A percentile compares a stretch with the other conserved stretches of the same genome.
Conservation (phyloP, 345 rosid genomes). For the Euphorbia lathyris region DNA sequence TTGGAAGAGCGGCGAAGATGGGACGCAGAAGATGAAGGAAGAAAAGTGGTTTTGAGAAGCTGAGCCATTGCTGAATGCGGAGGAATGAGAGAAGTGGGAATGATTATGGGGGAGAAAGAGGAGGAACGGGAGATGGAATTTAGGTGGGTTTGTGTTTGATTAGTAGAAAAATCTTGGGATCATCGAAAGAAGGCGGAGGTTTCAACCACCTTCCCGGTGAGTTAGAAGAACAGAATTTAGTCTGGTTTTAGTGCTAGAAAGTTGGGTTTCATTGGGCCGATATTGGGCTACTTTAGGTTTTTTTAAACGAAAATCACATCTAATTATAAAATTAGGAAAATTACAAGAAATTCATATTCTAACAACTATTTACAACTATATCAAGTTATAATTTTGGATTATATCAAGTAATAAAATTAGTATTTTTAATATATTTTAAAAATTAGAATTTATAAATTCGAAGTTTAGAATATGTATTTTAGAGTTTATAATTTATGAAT, state of each 20-base stretch:
- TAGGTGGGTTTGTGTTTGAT: not conserved
- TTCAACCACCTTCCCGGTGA: slow-evolving; percentile 54
- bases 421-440: too few relatives aligned
- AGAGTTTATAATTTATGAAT: too few relatives aligned
- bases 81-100: not conserved
- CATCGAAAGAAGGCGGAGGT: slow-evolving; percentile 68
- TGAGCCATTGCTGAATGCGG: not conserved
- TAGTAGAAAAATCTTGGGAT: slow-evolving; percentile 33
- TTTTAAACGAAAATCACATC: too few relatives aligned
- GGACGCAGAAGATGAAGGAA: slow-evolving; percentile 13
- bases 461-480: too few relatives aligned
- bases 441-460: too few relatives aligned
- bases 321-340: too few relatives aligned
- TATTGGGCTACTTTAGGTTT: too few relatives aligned
- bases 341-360: too few relatives aligned
- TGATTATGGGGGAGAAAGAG: not conserved
- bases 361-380: too few relatives aligned
- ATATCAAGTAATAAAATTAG: too few relatives aligned
- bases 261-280: not conserved
- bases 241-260: not conserved
- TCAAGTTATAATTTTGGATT: too few relatives aligned
- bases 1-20: slow-evolving; percentile 24
- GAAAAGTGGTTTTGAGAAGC: not conserved
- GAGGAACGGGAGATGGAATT: not conserved
- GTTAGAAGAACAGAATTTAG: not conserved